Evolutionary conservation across 768 basidiomycete species (phyloP), one percentile per base, ranked within the genome.

Genomic region (Suillus spraguei): DNA sequence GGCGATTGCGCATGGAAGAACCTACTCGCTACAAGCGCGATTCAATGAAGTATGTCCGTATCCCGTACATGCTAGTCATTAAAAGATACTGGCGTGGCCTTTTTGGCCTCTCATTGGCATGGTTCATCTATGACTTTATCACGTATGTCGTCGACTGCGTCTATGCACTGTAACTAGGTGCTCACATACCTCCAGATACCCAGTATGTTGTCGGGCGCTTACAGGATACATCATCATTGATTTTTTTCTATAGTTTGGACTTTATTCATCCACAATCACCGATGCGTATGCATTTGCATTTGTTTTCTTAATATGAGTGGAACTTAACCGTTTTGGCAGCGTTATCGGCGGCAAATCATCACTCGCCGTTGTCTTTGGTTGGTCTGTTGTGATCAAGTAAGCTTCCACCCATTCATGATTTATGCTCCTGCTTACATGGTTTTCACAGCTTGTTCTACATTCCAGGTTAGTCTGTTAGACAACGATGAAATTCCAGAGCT

Each of bases 81-180:
- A 88, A 82, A 70, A 86, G 92, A 49, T 99, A 99, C 72, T 91
- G 95, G 80, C 74, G 81, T 44, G 82, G 83, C n/a, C 75, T 97
- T 28, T 70, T 82, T 3, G 94, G 92, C 1, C 85, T 97, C 59
- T 90, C 87, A 3, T 69, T 91, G 36, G 85, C 87, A 36, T 97
- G 95, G 94, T 92, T 92, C 75, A 79, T 93, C 46, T 93, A 93
- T 70, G 91, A 93, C 70, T 88, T 93, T 72, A 91, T 94, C 75
- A 81, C 80, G 84, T 90, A 77, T 64, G 83, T 82, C n/a, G 56
- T 13, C 10, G 11, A 58, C 56, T 16, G 3, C 10, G 10, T 7
- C 5, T 6, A 11, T 58, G 39, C 24, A 58, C 10, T 11, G 17
- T 13, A 3, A 20, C 32, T 17, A 35, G 60, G 35, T 35, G 16